Percentiles rank a stretch among this genome's conserved stretches.
These are phyloP conservation scores for Raffaelea albimanens DNA, from an alignment of 2,329 filamentous ascomycete genomes.

Conservation along the genomic window DNA sequence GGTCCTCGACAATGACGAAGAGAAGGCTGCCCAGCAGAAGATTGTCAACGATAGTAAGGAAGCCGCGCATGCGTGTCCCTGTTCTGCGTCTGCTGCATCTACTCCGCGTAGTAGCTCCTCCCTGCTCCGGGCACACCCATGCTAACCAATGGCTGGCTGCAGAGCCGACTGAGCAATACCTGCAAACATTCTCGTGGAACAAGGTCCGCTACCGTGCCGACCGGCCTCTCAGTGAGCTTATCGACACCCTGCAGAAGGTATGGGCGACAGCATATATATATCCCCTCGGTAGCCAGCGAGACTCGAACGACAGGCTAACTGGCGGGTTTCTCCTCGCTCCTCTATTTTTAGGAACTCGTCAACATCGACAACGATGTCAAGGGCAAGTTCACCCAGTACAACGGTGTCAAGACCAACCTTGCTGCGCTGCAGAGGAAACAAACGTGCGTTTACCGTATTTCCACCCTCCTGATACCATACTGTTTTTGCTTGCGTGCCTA, in stretches of 20 bases:
- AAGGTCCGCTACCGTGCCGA: slow-evolving; percentile 95
- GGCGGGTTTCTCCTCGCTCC: background rate
- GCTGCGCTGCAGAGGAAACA: slow-evolving; percentile 76
- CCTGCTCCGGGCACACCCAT: background rate
- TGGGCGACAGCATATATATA: too few species aligned
- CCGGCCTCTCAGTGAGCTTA: slow-evolving; percentile 77
- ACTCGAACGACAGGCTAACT: background rate
- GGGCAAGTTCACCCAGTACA: slow-evolving; percentile 89
- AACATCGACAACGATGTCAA: slow-evolving; percentile 96
- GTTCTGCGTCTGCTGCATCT: too few species aligned
- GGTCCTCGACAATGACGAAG: slow-evolving; percentile 76
- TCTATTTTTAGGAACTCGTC: slow-evolving; percentile 59
- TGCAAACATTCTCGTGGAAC: slow-evolving; percentile 88
- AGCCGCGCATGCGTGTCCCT: background rate
- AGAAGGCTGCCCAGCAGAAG: slow-evolving; percentile 77
- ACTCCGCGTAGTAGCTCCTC: background rate
- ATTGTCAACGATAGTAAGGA: slow-evolving; percentile 83
- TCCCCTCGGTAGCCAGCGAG: too few species aligned
- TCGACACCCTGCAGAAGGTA: slow-evolving; percentile 83
- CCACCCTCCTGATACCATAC: background rate
- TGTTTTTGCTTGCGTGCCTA: slow-evolving; percentile 6
- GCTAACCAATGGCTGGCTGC: slow-evolving; percentile 9
- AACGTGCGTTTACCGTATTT: slow-evolving; percentile 47
- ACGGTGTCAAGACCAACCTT: slow-evolving; percentile 77
- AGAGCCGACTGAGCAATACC: slow-evolving; percentile 95